Conservation (phyloP, 73 alveolate species). For the Paramecium sonneborni region DNA sequence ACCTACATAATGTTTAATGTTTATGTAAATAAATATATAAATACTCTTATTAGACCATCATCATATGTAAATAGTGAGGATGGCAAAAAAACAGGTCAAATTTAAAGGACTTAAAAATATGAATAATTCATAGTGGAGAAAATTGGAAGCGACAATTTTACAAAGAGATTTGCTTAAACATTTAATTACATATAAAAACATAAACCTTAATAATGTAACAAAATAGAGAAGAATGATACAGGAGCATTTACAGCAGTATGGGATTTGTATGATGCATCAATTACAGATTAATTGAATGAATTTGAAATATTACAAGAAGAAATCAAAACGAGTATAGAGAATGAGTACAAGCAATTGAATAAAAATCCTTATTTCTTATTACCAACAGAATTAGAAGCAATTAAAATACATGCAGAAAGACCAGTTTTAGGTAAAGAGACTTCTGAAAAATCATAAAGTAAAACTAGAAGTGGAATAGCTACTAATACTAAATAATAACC, state of each 20-base stretch:
- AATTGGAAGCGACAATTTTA: constrained; percentile 71
- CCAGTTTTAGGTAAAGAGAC: constrained; percentile 52
- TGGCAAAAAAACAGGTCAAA: constrained; percentile 66
- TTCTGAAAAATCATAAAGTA: constrained; percentile 3
- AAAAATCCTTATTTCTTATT: constrained; percentile 53
- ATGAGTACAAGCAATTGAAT: constrained; percentile 57
- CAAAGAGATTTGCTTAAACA: constrained; percentile 70
- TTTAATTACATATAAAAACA: constrained; percentile 61
- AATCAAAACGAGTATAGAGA: constrained; percentile 43
- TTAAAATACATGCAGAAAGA: constrained; percentile 57
- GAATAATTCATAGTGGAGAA: constrained; percentile 70
- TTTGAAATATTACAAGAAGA: constrained; percentile 67
- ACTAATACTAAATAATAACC: constrained; percentile 29
- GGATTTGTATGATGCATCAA: constrained; percentile 72
- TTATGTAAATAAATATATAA: neutral
- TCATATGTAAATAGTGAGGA: constrained; percentile 55
- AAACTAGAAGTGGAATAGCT: constrained; percentile 35
- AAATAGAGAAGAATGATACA: constrained; percentile 61
- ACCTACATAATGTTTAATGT: constrained; percentile 73
- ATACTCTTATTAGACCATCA: neutral
- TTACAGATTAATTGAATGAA: constrained; percentile 61
- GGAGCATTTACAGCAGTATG: constrained; percentile 72
- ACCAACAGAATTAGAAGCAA: constrained; percentile 61
- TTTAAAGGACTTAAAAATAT: constrained; percentile 68
- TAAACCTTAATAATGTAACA: constrained; percentile 44